phyloP scores from a whole-genome alignment of 139 green algal genomes.

The Tetradesmus obliquus region DNA sequence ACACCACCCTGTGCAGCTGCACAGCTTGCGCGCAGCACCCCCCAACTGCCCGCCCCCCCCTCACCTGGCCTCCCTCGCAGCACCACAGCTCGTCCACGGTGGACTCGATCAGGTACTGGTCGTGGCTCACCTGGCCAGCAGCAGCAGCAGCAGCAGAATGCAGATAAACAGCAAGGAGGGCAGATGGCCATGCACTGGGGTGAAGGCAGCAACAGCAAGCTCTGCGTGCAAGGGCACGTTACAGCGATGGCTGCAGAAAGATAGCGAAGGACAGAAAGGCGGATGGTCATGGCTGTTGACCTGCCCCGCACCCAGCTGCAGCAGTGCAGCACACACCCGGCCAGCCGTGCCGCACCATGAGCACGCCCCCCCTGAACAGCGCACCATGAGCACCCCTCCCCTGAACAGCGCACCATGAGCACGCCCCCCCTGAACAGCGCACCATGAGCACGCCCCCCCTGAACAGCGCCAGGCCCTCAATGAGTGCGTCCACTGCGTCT shows the following conservation, averaged over 20 bases:
- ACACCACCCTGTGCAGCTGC: background rate
- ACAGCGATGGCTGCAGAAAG: too few relatives aligned
- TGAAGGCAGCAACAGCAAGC: background rate
- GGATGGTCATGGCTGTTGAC: too few relatives aligned
- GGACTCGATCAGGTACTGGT: slow-evolving; percentile 88
- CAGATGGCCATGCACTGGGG: background rate
- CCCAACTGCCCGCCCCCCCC: background rate
- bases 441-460: slow-evolving; percentile 92
- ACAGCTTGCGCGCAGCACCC: background rate
- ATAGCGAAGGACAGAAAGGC: too few relatives aligned
- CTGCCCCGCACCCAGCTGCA: background rate
- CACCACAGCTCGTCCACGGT: slow-evolving; percentile 91
- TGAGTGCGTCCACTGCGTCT: slow-evolving; percentile 89
- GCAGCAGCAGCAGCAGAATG: background rate
- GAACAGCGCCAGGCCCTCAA: slow-evolving; percentile 83
- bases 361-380: slow-evolving; percentile 84
- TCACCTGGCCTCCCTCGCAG: slow-evolving; percentile 64
- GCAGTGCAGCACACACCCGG: background rate
- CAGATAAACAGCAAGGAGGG: background rate
- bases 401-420: background rate
- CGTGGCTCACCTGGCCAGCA: slow-evolving; percentile 63
- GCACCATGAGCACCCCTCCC: slow-evolving; percentile 11
- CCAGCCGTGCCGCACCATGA: slow-evolving; percentile 44
- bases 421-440: slow-evolving; percentile 36
- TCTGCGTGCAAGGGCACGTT: too few relatives aligned